These are phyloP conservation scores for Protostelium mycophagum DNA, from an alignment of 78 protist genomes.

Conservation along the genomic window DNA sequence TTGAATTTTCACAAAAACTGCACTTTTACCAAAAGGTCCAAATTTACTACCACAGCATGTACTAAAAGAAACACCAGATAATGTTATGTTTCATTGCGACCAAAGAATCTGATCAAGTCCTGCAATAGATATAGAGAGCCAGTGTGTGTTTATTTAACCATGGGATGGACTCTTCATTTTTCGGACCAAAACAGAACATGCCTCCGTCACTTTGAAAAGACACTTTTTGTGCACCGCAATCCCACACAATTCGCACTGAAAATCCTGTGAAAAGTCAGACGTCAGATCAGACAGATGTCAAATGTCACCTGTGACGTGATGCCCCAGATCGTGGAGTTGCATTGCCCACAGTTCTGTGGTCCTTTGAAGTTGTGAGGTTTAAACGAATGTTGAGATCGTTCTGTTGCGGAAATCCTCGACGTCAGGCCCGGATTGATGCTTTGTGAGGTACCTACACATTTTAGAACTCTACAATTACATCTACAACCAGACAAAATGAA, in stretches of 20 bases:
- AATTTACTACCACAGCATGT: too few relatives aligned
- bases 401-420: neutral
- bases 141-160: too few relatives aligned
- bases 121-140: too few relatives aligned
- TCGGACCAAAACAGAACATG: neutral
- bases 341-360: neutral
- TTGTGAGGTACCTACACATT: neutral
- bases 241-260: neutral
- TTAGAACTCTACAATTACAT: neutral
- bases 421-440: neutral
- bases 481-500: too few relatives aligned
- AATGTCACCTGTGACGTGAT: neutral
- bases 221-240: neutral
- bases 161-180: too few relatives aligned
- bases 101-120: too few relatives aligned
- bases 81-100: too few relatives aligned
- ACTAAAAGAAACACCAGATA: too few relatives aligned
- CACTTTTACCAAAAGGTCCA: too few relatives aligned
- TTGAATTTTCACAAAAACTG: too few relatives aligned
- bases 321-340: neutral
- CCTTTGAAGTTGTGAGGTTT: neutral
- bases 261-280: neutral
- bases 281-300: neutral
- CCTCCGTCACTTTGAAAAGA: neutral
- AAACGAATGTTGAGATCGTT: neutral